These are phyloP conservation scores for Gelatoporia subvermispora DNA, from an alignment of 768 basidiomycete species.

Conservation along the genomic window DNA sequence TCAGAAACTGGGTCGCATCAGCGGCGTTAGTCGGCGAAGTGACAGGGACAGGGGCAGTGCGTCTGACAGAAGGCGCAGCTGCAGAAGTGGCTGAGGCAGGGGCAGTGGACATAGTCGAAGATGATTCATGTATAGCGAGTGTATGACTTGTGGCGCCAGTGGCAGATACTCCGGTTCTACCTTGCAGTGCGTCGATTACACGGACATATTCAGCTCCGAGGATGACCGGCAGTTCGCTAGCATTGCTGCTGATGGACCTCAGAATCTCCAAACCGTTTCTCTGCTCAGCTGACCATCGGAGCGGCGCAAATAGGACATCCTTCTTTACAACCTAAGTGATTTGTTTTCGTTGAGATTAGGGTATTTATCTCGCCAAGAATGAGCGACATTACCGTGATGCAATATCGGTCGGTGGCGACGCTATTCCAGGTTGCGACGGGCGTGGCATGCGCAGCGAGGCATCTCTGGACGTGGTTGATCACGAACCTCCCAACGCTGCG, in stretches of 20 bases:
- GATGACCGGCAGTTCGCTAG: background rate
- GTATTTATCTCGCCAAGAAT: too few species aligned
- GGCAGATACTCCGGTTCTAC: background rate
- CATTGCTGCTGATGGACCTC: background rate
- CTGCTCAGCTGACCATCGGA: background rate
- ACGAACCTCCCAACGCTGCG: constrained; percentile 3
- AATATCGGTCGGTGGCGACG: constrained; percentile 6
- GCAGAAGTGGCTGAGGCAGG: too few species aligned
- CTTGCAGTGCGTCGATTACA: constrained; percentile 1
- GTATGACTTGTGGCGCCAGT: too few species aligned
- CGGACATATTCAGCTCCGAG: constrained; percentile 3
- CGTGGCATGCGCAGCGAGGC: constrained; percentile 1
- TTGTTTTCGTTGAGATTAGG: too few species aligned
- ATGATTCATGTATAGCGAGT: too few species aligned
- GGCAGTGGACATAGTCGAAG: too few species aligned
- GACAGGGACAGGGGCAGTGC: too few species aligned
- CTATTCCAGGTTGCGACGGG: constrained; percentile 7
- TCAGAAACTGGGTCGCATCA: too few species aligned
- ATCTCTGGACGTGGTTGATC: constrained; percentile 11
- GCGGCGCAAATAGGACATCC: background rate
- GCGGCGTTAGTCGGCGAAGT: too few species aligned
- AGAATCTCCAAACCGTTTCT: background rate
- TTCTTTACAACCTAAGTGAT: constrained; percentile 5
- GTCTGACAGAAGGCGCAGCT: too few species aligned
- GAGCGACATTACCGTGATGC: background rate